These are phyloP conservation scores for Parafenestella ontariensis DNA, from an alignment of 2,329 filamentous ascomycete genomes.

Conservation along the genomic window DNA sequence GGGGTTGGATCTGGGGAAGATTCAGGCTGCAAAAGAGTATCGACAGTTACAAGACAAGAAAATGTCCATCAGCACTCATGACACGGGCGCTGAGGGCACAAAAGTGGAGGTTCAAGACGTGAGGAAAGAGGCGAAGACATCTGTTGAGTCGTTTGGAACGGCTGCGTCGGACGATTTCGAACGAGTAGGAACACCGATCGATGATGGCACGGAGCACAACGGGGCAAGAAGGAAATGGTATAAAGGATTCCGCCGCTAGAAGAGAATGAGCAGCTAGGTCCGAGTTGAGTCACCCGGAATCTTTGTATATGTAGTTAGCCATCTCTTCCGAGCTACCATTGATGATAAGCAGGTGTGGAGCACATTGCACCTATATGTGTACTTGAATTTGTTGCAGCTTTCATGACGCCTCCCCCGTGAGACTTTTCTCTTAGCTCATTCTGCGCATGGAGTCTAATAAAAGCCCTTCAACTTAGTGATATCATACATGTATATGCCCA, in stretches of 20 bases:
- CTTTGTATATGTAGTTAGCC: not conserved
- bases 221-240: conserved; percentile 18
- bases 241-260: conserved; percentile 8
- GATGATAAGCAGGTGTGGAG: too few relatives aligned
- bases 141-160: conserved; percentile 4
- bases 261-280: not conserved
- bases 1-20: conserved; percentile 2
- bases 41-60: rapidly evolving
- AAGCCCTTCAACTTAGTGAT: too few relatives aligned
- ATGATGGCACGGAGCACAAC: conserved; percentile 6
- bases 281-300: too few relatives aligned
- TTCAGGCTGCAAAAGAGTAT: not conserved
- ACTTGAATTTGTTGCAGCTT: too few relatives aligned
- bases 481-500: too few relatives aligned
- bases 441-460: too few relatives aligned
- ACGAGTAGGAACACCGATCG: not conserved
- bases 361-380: too few relatives aligned
- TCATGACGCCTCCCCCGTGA: too few relatives aligned
- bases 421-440: too few relatives aligned
- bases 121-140: not conserved
- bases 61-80: not conserved
- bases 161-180: conserved; percentile 7
- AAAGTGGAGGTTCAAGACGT: not conserved
- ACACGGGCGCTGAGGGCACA: not conserved
- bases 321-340: not conserved